Conservation (phyloP, 2,329 filamentous ascomycete species). For the Emydomyces testavorans region DNA sequence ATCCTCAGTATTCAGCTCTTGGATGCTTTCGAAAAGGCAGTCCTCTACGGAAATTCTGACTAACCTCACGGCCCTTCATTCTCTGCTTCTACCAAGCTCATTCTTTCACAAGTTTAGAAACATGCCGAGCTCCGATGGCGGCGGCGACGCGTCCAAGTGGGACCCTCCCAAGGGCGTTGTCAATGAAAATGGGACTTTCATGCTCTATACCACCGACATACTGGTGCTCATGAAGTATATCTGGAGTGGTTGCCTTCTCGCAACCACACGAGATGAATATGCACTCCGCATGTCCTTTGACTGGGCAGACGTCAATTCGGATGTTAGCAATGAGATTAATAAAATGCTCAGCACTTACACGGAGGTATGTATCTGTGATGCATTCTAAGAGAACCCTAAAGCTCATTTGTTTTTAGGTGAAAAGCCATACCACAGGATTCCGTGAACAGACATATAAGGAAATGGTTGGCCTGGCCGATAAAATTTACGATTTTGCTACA, state of each 20-base stretch:
- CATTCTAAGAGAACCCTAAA: not conserved
- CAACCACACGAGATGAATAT: not conserved
- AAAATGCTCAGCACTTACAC: not conserved
- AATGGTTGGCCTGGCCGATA: not conserved
- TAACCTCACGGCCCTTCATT: no score
- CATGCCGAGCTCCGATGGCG: no score
- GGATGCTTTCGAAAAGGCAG: no score
- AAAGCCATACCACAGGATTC: not conserved
- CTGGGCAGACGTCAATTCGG: not conserved
- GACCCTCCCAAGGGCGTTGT: no score
- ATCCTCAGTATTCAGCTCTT: no score
- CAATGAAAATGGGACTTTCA: no score
- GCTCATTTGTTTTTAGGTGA: not conserved
- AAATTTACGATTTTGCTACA: not conserved
- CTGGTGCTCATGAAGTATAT: not conserved
- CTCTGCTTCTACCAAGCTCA: no score
- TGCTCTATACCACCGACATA: no score
- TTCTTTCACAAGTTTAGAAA: no score
- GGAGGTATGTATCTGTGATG: not conserved
- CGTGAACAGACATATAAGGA: not conserved
- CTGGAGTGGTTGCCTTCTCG: slow-evolving; percentile 4
- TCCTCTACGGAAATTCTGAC: no score
- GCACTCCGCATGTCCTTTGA: not conserved
- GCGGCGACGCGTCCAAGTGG: no score
- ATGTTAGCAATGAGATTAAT: not conserved